Base-by-base conservation (phyloP, 768 basidiomycete genomes). In the Pleurotus ostreatus region DNA sequence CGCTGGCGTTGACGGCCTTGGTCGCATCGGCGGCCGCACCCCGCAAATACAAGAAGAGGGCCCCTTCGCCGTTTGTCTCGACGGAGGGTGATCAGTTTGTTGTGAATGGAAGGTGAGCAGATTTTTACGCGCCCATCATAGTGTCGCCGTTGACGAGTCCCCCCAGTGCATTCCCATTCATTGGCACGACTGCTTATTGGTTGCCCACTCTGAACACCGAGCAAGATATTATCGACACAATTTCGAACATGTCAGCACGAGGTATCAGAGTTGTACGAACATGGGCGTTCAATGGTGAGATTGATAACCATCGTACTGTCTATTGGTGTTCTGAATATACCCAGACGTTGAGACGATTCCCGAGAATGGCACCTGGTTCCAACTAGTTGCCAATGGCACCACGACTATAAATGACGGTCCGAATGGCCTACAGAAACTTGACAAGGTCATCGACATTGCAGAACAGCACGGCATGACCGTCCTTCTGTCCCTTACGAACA, bases 181-280 rank as follows among this genome's bases (percentile, higher is more conserved):
- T 77, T 9, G 81, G 84, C 13, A 86, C 87, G 0, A 84, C 84
- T 57, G 83, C 79, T 1, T 88, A 88, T 68, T 89, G 87, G 88
- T 63, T 89, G 34, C 68, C 78, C 26, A 68, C 72, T 41, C 64
- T 89, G 34, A 84, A 85, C 57, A 65, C 65, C 9, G 77, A 75
- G 23, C 57, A 74, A 44, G 87, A 89, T 62, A 82, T 89, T 45
- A 73, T 78, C 64, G 62, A 71, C 47, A 83, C 85, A 2, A 66
- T 89, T 37, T 75, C 73, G 2, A 82, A 80, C 58, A 85, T 89
- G 55, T 77, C 80, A 11, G 74, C 76, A 2, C 66, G 72, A 11
- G 83, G 82, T 6, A 75, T 85, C 60, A 81, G 71, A 39, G 84
- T 84, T 18, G 79, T 88, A 25, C 76, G 86, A 41, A 73, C 81